A percentile compares a stretch with the other conserved stretches of the same genome.
Conservation (phyloP, 108 stramenopile genomes). For the Nitzschia palea region DNA sequence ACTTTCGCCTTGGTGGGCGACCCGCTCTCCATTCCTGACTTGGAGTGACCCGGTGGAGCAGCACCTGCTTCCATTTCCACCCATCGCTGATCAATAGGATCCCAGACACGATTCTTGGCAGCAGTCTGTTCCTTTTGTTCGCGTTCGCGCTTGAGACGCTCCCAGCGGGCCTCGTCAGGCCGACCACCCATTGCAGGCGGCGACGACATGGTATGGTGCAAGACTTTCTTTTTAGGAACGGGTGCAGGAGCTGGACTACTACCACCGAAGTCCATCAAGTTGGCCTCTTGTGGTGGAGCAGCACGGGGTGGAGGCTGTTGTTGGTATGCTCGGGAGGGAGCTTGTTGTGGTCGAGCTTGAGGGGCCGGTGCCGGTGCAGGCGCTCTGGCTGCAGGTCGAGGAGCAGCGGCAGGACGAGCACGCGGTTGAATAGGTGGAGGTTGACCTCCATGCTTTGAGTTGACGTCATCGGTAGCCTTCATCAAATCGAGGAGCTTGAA, state of each 20-base stretch:
- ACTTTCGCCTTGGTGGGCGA: conserved; percentile 32
- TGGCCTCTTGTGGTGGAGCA: conserved; percentile 9
- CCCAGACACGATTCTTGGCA: conserved; percentile 77
- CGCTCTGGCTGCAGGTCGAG: background rate
- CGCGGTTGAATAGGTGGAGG: conserved; percentile 24
- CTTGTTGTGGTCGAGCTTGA: conserved; percentile 15
- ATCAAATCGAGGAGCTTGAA: conserved; percentile 83
- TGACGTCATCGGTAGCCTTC: conserved; percentile 53
- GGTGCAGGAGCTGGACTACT: conserved; percentile 32
- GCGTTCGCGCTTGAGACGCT: conserved; percentile 80
- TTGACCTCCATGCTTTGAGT: conserved; percentile 38
- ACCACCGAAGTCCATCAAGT: conserved; percentile 74
- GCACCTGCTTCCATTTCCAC: conserved; percentile 72
- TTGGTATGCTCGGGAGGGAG: conserved; percentile 21
- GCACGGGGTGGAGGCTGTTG: conserved; percentile 10
- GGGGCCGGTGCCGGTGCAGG: conserved; percentile 11
- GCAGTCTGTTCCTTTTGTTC: conserved; percentile 56
- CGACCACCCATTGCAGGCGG: conserved; percentile 39
- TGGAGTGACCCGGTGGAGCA: conserved; percentile 31
- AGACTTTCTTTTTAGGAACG: conserved; percentile 13
- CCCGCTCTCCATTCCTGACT: conserved; percentile 7
- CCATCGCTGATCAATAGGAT: conserved; percentile 88
- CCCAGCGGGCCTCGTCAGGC: conserved; percentile 68
- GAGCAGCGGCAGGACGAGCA: conserved; percentile 13
- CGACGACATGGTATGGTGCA: conserved; percentile 60